Conservation (phyloP, 257 asterid genomes). For the Eucommia ulmoides region DNA sequence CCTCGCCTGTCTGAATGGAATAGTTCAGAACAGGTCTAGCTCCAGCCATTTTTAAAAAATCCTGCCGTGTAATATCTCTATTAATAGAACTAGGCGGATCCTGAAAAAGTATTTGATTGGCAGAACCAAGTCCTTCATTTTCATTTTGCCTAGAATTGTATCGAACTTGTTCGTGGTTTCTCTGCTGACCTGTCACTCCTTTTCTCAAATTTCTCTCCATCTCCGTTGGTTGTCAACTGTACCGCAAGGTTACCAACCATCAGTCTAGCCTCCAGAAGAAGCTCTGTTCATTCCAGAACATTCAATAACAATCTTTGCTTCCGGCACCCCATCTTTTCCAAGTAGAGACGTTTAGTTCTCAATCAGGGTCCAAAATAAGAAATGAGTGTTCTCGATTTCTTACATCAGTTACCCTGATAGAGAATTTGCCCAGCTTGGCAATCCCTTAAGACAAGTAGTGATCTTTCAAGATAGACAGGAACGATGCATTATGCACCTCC, state of each 20-base stretch:
- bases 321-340: constrained; percentile 2
- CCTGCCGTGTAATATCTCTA: constrained; percentile 44
- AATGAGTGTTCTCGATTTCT: constrained; percentile 19
- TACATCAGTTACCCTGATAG: constrained; percentile 12
- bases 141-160: constrained; percentile 38
- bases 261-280: no score
- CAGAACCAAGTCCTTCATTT: constrained; percentile 42
- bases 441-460: constrained; percentile 2
- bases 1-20: constrained; percentile 97
- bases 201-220: constrained; percentile 53
- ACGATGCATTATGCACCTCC: no score
- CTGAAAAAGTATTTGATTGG: constrained; percentile 39
- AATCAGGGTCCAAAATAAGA: constrained; percentile 35
- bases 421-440: constrained; percentile 12
- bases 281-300: background rate
- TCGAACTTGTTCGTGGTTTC: constrained; percentile 38
- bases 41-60: constrained; percentile 29
- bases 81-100: constrained; percentile 54
- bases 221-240: no score
- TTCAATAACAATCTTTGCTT: background rate
- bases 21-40: constrained; percentile 69
- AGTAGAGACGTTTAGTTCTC: constrained; percentile 13
- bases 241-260: background rate
- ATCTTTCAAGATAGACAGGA: constrained; percentile 8
- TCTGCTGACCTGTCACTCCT: constrained; percentile 35